Base-by-base conservation (phyloP, 148 eudicot genomes). In the Camellia japonica region DNA sequence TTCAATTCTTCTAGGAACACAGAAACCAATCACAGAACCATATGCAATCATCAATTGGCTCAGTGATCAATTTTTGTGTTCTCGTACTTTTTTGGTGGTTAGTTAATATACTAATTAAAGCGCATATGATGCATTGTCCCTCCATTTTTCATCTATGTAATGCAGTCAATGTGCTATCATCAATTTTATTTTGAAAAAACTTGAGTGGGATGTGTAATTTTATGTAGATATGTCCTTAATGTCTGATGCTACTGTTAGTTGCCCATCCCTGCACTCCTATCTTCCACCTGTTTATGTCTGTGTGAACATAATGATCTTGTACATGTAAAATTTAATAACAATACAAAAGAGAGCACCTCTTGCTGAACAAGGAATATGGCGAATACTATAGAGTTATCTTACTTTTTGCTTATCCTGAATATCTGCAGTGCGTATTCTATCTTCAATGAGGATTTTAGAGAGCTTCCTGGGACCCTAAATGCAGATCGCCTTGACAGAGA, bases 401-500 rank as follows among this genome's bases (percentile, higher is more conserved):
- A n/a, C 61, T 6, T 56, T 52, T 54, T 44, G 7, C 52, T 51
- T 69, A 14, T 77, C 19, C 3, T 71, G 49, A 64, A n/a, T 60
- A 47, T 71, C 49, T 84, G 84, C 93, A 95, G 98, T 80, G 98
- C 99, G 61, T 92, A 96, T 87, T 96, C 99, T 20, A 89, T 96
- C 86, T 96, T 96, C 86, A 96, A 96, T 73, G 98, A 93, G 86
- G 95, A 90, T 81, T 96, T 96, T 71, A 87, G 97, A 85, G 99
- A 96, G 89, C 92, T 96, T 70, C 99, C 99, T 7, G 98, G 99
- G 61, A 96, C 99, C 11, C 88, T 91, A 19, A 94, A 96, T 70
- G 99, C 99, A 68, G 99, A 94, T 23, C 91, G 98, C 62, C 81
- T 96, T 42, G 98, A 96, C 75, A 90, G 97, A 88, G 99, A 96